Conservation (phyloP, 768 basidiomycete genomes). For the Gymnopilus dilepis region DNA sequence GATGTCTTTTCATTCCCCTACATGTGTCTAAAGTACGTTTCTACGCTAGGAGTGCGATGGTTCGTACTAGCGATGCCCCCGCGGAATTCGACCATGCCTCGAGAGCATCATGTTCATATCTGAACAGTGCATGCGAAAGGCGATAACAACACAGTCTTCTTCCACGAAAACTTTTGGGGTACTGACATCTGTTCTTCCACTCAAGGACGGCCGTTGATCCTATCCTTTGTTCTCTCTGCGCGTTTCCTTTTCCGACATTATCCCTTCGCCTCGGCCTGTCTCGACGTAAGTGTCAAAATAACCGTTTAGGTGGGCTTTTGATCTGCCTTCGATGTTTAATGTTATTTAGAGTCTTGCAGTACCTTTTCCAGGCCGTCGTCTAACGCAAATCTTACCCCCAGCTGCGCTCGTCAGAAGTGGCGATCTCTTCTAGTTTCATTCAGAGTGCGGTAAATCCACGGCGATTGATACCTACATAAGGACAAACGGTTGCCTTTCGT, state of each 20-base stretch:
- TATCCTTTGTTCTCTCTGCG: not conserved
- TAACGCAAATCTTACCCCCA: not conserved
- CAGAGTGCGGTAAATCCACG: not conserved
- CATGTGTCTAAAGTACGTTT: conserved; percentile 20
- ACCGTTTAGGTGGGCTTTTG: conserved; percentile 7
- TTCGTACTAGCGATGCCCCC: conserved; percentile 11
- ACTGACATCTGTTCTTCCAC: not conserved
- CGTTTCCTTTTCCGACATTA: conserved; percentile 11
- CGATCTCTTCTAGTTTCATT: conserved; percentile 1
- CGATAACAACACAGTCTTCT: not conserved
- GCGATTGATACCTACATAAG: not conserved
- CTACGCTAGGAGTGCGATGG: conserved; percentile 10
- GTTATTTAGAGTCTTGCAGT: not conserved
- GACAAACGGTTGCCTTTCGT: not conserved
- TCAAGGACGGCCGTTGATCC: conserved; percentile 13
- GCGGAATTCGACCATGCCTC: conserved; percentile 9
- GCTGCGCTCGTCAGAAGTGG: not conserved
- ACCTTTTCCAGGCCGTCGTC: not conserved
- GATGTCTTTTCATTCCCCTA: conserved; percentile 15
- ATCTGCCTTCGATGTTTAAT: conserved; percentile 1
- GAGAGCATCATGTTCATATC: conserved; percentile 1
- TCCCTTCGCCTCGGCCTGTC: conserved; percentile 6
- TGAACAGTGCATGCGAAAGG: conserved; percentile 3
- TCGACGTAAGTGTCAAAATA: conserved; percentile 8
- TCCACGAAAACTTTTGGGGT: conserved; percentile 8